A percentile compares a stretch with the other conserved stretches of the same genome.
Conservation (phyloP, 495 filamentous ascomycete species). For the Daldinia childiae region DNA sequence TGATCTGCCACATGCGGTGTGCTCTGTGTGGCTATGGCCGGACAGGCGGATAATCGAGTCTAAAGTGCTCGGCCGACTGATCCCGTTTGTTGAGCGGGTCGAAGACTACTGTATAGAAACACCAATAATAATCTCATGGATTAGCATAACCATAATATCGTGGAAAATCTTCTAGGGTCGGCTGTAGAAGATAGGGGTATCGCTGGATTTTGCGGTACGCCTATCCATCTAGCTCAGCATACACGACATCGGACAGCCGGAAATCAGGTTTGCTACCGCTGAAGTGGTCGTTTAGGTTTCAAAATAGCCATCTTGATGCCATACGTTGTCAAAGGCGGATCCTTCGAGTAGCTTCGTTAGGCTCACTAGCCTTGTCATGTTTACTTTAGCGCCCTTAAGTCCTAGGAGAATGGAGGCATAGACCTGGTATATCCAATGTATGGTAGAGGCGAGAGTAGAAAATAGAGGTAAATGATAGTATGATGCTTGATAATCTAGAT, state of each 20-base stretch:
- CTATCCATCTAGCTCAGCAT: not conserved
- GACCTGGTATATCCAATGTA: not conserved
- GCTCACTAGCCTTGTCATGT: not conserved
- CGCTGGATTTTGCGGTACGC: not conserved
- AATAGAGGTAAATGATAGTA: not conserved
- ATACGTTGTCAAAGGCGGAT: not conserved
- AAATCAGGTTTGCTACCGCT: not conserved
- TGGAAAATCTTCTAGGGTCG: not conserved
- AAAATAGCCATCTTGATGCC: not conserved
- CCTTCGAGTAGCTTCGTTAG: constrained; percentile 9
- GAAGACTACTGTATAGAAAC: not conserved
- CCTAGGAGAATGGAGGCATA: not conserved
- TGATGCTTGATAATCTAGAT: not conserved
- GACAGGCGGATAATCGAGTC: not conserved
- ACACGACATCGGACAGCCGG: not conserved
- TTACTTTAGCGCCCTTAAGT: not conserved
- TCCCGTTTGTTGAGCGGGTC: not conserved
- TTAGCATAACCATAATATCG: not conserved
- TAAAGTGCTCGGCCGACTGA: not conserved
- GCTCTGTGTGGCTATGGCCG: not conserved
- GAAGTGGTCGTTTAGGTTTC: not conserved
- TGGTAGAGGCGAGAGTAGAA: not conserved
- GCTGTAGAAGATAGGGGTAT: not conserved
- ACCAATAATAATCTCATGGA: not conserved
- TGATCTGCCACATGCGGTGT: not conserved